phyloP scores from a whole-genome alignment of 345 rosid species.

The Gossypium ekmanianum region DNA sequence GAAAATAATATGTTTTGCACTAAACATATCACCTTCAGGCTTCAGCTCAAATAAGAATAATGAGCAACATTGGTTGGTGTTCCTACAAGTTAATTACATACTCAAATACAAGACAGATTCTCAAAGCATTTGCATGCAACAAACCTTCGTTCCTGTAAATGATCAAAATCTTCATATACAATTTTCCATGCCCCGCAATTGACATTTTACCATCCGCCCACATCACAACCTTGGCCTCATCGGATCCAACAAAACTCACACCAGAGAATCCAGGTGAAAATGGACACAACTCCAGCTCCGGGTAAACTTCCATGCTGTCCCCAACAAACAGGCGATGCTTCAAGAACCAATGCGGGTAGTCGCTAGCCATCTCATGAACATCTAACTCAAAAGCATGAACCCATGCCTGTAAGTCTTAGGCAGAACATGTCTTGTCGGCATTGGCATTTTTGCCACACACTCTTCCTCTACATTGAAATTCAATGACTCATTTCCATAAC shows the following conservation, averaged over 20 bases:
- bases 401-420: neutral
- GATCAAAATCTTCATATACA: neutral
- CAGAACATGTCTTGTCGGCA: neutral
- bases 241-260: neutral
- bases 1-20: too few relatives aligned
- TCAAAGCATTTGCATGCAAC: neutral
- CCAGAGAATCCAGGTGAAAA: neutral
- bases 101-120: too few relatives aligned
- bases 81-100: too few relatives aligned
- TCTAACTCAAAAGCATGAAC: neutral
- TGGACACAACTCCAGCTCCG: neutral
- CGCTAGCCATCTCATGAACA: neutral
- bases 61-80: too few relatives aligned
- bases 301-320: neutral
- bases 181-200: neutral
- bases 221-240: neutral
- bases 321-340: neutral
- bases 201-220: slow-evolving; percentile 5
- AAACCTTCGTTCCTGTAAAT: neutral
- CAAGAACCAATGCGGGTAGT: neutral
- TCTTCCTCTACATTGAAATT: neutral
- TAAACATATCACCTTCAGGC: too few relatives aligned
- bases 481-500: neutral
- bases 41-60: too few relatives aligned
- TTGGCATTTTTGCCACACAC: neutral